A percentile compares a stretch with the other conserved stretches of the same genome.
These are phyloP conservation scores for Sphaerostilbella broomeana DNA, from an alignment of 2,329 filamentous ascomycete species.

Conservation along the genomic window DNA sequence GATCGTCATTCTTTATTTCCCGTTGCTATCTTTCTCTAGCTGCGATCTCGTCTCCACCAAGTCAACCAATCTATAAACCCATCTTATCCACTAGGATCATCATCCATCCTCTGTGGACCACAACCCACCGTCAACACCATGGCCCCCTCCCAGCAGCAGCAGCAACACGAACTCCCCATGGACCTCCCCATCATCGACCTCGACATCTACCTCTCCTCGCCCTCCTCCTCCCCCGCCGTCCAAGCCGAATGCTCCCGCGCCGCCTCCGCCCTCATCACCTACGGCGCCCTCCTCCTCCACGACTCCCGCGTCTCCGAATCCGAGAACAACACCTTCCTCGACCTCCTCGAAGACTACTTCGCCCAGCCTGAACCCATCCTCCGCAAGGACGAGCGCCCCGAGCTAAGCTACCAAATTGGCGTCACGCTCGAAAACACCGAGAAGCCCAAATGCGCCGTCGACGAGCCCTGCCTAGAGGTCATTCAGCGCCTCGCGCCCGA, in stretches of 20 bases:
- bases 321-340: conserved; percentile 52
- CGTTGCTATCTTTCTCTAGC: too few species aligned
- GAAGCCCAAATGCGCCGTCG: conserved; percentile 56
- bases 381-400: conserved; percentile 47
- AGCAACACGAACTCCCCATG: conserved; percentile 32
- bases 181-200: conserved; percentile 55
- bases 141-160: conserved; percentile 1
- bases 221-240: conserved; percentile 36
- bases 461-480: conserved; percentile 53
- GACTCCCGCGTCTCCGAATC: conserved; percentile 51
- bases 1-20: too few species aligned
- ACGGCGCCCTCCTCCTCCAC: conserved; percentile 54
- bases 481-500: conserved; percentile 47
- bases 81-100: too few species aligned
- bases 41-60: too few species aligned
- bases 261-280: conserved; percentile 51
- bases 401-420: conserved; percentile 54
- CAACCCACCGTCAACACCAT: conserved; percentile 1
- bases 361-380: conserved; percentile 46
- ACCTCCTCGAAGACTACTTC: conserved; percentile 60
- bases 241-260: conserved; percentile 47
- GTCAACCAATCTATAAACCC: too few species aligned
- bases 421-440: conserved; percentile 58
- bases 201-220: conserved; percentile 45
- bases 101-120: not conserved